phyloP scores from a whole-genome alignment of 306 rosid genomes.

The Glycine tomentella region DNA sequence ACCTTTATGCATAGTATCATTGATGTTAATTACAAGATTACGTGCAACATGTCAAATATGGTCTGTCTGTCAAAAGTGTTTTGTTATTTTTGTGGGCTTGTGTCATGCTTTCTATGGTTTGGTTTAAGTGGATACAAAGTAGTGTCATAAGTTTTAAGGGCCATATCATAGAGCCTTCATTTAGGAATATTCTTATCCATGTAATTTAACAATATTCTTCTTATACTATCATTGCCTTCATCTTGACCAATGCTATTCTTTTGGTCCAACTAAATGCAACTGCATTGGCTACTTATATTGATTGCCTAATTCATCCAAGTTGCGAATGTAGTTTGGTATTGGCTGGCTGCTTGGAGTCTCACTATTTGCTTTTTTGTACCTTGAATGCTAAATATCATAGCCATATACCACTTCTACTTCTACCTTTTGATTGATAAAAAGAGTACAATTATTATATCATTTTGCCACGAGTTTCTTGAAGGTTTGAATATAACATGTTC shows the following conservation, averaged over 20 bases:
- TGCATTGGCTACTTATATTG: not conserved
- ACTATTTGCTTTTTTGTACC: constrained; percentile 24
- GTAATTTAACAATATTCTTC: not conserved
- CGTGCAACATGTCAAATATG: constrained; percentile 22
- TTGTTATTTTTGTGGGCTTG: constrained; percentile 7
- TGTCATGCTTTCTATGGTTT: constrained; percentile 18
- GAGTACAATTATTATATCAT: no score
- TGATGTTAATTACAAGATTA: not conserved
- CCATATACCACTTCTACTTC: no score
- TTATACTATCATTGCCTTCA: constrained; percentile 6
- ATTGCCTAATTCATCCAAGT: constrained; percentile 13
- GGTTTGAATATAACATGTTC: no score
- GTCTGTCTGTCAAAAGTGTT: constrained; percentile 26
- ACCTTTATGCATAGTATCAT: constrained; percentile 20
- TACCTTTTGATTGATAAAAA: no score
- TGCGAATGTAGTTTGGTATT: constrained; percentile 21
- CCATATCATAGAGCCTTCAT: not conserved
- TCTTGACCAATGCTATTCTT: constrained; percentile 10
- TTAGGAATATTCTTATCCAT: not conserved
- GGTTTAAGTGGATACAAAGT: constrained; percentile 2
- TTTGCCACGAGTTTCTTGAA: no score
- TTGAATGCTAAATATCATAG: constrained; percentile 47
- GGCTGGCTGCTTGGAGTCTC: constrained; percentile 16
- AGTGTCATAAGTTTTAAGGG: constrained; percentile 25
- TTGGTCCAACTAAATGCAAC: constrained; percentile 10